Base-by-base conservation (phyloP, 1,139 yeast genomes). In the Kurtzmaniella quercitrusa region DNA sequence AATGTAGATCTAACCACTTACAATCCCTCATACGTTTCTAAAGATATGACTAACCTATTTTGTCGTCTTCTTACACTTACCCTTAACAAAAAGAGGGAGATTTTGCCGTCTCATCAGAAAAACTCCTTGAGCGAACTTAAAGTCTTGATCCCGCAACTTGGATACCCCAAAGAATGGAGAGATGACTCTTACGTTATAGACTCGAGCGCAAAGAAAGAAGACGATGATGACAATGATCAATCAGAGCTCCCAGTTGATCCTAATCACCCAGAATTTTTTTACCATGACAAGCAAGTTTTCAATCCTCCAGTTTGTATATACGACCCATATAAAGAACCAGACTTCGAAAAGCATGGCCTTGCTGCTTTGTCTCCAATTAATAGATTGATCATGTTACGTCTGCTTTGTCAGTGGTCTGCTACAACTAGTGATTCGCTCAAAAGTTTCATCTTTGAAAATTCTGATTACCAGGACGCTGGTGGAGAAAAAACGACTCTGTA, bases 101-200 rank as follows among this genome's bases (percentile, higher is more conserved):
- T 70, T 14, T 60, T 56, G 2, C 59, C 65, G 10, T 51, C 54
- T 17, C 55, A 58, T 3, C 52, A 54, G 34, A 38, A 61, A 3
- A 64, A 63, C 40, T 75, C 79, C 0, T 58, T 77, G 2, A 57
- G 56, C 16, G 79, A 75, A 47, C 57, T 78, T 38, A 74, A 72
- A 46, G 52, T 70, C 0, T 56, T 57, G 37, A 65, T 62, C 12
- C 44, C 48, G 2, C 49, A 47, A 7, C 63, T 68, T 51, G 80
- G 81, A 0, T 57, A 73, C 27, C 80, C 81, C 1, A 52, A 48
- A 36, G 79, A 75, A 57, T 75, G 81, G 81, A 62, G 68, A 51
- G 63, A 62, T 46, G 57, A 60, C 54, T 40, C 48, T 59, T 46
- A 45, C 61, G 63, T 52, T 4, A 44, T 44, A 2, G 23, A 24